A percentile compares a stretch with the other conserved stretches of the same genome.
Evolutionary conservation across 768 basidiomycete genomes (phyloP).

Genomic region (Lentinula sp.): DNA sequence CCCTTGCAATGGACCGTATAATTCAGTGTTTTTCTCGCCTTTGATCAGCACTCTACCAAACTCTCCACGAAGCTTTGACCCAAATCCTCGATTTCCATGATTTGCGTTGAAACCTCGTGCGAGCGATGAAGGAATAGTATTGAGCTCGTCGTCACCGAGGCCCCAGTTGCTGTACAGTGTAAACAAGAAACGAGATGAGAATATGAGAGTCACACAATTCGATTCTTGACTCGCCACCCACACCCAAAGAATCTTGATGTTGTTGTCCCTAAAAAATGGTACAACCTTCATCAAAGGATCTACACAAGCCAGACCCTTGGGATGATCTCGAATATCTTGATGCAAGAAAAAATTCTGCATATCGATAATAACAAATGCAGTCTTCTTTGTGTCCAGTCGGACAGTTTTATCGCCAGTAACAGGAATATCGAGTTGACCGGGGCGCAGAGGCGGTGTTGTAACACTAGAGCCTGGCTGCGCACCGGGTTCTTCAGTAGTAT

Average conservation of each 20-base stretch:
- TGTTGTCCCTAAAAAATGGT: constrained; percentile 40
- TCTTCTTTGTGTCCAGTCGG: constrained; percentile 40
- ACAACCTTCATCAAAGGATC: constrained; percentile 45
- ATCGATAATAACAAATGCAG: constrained; percentile 61
- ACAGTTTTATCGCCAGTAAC: constrained; percentile 47
- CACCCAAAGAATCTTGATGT: constrained; percentile 62
- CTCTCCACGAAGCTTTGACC: constrained; percentile 42
- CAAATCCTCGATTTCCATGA: constrained; percentile 40
- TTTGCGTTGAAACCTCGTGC: constrained; percentile 44
- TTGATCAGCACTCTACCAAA: constrained; percentile 59
- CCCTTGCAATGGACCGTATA: constrained; percentile 58
- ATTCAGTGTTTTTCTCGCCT: constrained; percentile 47
- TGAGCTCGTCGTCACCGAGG: constrained; percentile 53
- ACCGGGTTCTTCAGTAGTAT: background rate
- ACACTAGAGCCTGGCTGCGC: constrained; percentile 9
- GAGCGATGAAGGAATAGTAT: constrained; percentile 55
- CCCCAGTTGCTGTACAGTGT: constrained; percentile 73
- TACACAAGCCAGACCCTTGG: constrained; percentile 54
- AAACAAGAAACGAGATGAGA: background rate
- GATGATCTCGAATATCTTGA: constrained; percentile 48
- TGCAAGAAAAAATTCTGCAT: constrained; percentile 77
- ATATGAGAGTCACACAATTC: too few species aligned
- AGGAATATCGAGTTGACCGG: constrained; percentile 44
- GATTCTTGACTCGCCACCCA: constrained; percentile 19
- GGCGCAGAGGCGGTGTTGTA: constrained; percentile 21